These are phyloP conservation scores for Trichoderma virens DNA, from an alignment of 495 filamentous ascomycete species.

Conservation along the genomic window DNA sequence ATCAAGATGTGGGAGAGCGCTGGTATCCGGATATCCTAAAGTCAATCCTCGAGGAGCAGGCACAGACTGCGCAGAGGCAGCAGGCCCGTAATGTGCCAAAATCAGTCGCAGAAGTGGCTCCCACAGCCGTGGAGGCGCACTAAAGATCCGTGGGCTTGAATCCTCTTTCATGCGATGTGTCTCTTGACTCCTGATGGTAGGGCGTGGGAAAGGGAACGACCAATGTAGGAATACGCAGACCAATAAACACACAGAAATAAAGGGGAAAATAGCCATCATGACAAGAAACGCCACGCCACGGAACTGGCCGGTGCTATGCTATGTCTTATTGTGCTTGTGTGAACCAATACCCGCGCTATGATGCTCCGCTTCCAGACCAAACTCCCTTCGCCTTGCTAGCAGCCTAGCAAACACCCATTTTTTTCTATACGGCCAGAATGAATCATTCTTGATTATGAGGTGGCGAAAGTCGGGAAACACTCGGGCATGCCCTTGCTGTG, in stretches of 20 bases:
- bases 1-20: constrained; percentile 80
- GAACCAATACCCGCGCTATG: not conserved
- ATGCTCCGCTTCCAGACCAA: constrained; percentile 1
- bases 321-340: not conserved
- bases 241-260: not conserved
- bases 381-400: constrained; percentile 2
- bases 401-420: not conserved
- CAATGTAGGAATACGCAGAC: not conserved
- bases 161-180: not conserved
- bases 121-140: constrained; percentile 31
- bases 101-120: constrained; percentile 15
- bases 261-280: not conserved
- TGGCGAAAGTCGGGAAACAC: constrained; percentile 44
- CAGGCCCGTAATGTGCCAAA: constrained; percentile 16
- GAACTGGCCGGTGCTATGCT: not conserved
- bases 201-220: not conserved
- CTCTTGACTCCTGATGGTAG: not conserved
- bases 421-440: not conserved
- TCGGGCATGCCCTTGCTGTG: constrained; percentile 44
- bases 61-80: constrained; percentile 21
- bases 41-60: constrained; percentile 40
- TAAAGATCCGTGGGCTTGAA: constrained; percentile 18
- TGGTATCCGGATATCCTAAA: constrained; percentile 71
- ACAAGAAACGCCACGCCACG: not conserved
- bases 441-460: not conserved